phyloP scores from a whole-genome alignment of 805 yeast genomes.

The Cyberlindnera suaveolens region DNA sequence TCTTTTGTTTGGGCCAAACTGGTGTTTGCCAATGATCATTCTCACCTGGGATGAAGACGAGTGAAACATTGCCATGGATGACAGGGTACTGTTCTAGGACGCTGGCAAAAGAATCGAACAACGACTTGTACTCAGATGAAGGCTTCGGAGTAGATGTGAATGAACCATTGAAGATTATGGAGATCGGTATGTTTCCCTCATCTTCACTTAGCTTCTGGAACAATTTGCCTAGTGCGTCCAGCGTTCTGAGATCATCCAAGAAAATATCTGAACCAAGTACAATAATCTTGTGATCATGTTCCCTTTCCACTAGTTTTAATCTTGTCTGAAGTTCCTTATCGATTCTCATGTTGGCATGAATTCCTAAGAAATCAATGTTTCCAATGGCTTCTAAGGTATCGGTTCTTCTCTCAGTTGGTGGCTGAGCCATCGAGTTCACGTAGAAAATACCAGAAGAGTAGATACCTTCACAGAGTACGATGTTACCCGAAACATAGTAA shows the following conservation, averaged over 20 bases:
- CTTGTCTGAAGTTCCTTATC: conserved; percentile 53
- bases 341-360: conserved; percentile 46
- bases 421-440: conserved; percentile 75
- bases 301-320: conserved; percentile 50
- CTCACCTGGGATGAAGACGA: conserved; percentile 80
- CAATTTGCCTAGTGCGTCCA: conserved; percentile 63
- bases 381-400: conserved; percentile 68
- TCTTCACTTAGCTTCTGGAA: conserved; percentile 49
- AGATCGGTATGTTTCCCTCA: conserved; percentile 47
- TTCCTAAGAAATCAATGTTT: conserved; percentile 61
- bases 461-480: conserved; percentile 78
- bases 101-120: conserved; percentile 70
- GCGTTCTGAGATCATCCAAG: conserved; percentile 50
- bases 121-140: conserved; percentile 51
- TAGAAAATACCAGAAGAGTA: conserved; percentile 66
- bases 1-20: conserved; percentile 65
- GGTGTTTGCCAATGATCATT: conserved; percentile 92
- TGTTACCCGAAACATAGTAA: conserved; percentile 69
- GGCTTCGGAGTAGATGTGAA: conserved; percentile 63
- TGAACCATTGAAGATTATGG: conserved; percentile 78
- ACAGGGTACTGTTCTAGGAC: conserved; percentile 54
- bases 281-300: conserved; percentile 54
- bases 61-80: conserved; percentile 44
- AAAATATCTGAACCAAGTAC: conserved; percentile 71
- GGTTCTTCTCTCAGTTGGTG: conserved; percentile 77